Base-by-base conservation (phyloP, 225 moss, liverwort and hornwort genomes). In the Sphagnum tenellum region DNA sequence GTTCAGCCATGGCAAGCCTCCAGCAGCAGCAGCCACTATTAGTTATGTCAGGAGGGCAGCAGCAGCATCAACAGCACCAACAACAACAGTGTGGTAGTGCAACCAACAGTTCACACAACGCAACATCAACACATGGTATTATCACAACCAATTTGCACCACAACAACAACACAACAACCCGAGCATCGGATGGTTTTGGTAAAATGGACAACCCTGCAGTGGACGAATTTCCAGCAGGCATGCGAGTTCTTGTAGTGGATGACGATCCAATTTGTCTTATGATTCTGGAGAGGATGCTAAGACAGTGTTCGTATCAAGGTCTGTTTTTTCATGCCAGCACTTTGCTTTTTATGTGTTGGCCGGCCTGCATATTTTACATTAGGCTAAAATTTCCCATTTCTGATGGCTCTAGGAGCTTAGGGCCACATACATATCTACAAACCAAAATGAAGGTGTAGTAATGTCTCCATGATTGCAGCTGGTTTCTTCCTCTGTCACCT, bases 221-320 rank as follows among this genome's bases (percentile, higher is more conserved):
- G 6, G 80, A 80, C 65, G 80, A 80, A 73, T 80, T 80, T n/a
- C 89, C 89, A 0, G 77, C 47, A 2, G 89, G 89, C 64, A 70
- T 89, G 79, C 80, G 82, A 12, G 89, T 89, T n/a, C 74, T 89
- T 2, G 79, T 89, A 5, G 89, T 89, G 48, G 89, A 89, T 68
- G 89, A 89, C 48, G 86, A 89, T 62, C 81, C 75, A n/a, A 66
- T 67, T 3, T 86, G 86, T 55, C 71, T 89, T 56, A 66, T n/a
- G 66, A 67, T 86, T 55, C 61, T 84, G 55, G 84, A 86, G 52
- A 71, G 65, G 65, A 83, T 86, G 86, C 72, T 89, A 61, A 62
- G 70, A 9, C 69, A 71, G 55, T 86, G 89, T 67, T 67, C 66
- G 3, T 89, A 89, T 50, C 73, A 70, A 72, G 89, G 88, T 88